These are phyloP conservation scores for Elaeis guineensis DNA, from an alignment of 176 grass and related monocot species.

Conservation along the genomic window DNA sequence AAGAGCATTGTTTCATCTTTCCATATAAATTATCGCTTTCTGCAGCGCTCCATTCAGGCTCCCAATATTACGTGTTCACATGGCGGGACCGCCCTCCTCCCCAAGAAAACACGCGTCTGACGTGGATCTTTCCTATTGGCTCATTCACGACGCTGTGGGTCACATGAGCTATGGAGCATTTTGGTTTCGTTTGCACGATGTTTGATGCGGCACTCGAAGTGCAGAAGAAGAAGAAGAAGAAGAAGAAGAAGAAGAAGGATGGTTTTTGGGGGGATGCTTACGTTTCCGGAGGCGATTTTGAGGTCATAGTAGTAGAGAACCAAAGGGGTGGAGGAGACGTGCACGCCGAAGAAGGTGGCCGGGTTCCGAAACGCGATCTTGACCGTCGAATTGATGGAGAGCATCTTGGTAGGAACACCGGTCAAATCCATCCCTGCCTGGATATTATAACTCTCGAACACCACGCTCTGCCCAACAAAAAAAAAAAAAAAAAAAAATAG, in stretches of 20 bases:
- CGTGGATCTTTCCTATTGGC: too few relatives aligned
- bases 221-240: too few relatives aligned
- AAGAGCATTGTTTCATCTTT: too few relatives aligned
- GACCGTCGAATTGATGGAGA: conserved; percentile 83
- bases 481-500: background rate
- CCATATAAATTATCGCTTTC: too few relatives aligned
- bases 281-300: conserved; percentile 69
- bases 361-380: conserved; percentile 79
- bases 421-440: conserved; percentile 93
- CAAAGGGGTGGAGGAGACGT: conserved; percentile 73
- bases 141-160: too few relatives aligned
- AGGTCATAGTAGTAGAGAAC: conserved; percentile 73
- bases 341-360: conserved; percentile 93
- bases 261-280: conserved; percentile 19
- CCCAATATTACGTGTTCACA: too few relatives aligned
- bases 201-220: background rate
- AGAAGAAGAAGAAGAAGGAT: background rate
- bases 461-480: conserved; percentile 51
- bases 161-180: too few relatives aligned
- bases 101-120: too few relatives aligned
- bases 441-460: conserved; percentile 90
- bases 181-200: background rate
- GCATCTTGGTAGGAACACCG: conserved; percentile 94
- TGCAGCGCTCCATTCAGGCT: too few relatives aligned
- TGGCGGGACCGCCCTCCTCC: too few relatives aligned